phyloP scores from a whole-genome alignment of 257 asterid species.

The Capsicum baccatum region DNA sequence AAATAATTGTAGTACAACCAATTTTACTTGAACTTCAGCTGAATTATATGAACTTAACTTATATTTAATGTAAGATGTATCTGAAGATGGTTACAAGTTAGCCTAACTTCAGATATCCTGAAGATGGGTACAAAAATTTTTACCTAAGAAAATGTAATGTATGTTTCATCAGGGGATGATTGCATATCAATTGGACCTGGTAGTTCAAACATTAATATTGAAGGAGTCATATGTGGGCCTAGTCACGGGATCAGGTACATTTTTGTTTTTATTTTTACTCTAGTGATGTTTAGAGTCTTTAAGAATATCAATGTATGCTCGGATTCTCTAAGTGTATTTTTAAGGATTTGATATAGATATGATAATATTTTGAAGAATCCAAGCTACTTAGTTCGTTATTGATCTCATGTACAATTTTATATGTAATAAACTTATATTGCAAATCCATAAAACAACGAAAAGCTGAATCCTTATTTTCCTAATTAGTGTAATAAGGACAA shows the following conservation, averaged over 20 bases:
- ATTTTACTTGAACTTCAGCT: no score
- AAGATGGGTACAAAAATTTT: no score
- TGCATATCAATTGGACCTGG: constrained; percentile 96
- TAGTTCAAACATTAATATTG: constrained; percentile 82
- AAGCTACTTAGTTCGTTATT: not conserved
- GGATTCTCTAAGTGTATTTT: no score
- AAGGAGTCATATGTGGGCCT: constrained; percentile 90
- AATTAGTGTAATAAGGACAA: constrained; percentile 4
- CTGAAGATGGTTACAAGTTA: no score
- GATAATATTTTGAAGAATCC: no score
- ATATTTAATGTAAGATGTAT: no score
- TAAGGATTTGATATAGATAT: no score
- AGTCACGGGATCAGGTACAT: constrained; percentile 94
- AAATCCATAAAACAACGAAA: not conserved
- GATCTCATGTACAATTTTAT: not conserved
- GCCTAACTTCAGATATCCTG: no score
- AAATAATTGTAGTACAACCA: no score
- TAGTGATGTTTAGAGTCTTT: no score
- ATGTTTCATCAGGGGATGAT: constrained; percentile 70
- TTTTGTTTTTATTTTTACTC: not conserved
- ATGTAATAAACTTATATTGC: not conserved
- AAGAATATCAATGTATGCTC: no score
- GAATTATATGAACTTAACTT: no score
- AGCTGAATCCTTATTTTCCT: not conserved
- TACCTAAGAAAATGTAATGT: not conserved